Percentiles rank a stretch among this genome's conserved stretches.
These are phyloP conservation scores for Ophiocordyceps robertsii DNA, from an alignment of 2,329 filamentous ascomycete genomes.

Conservation along the genomic window DNA sequence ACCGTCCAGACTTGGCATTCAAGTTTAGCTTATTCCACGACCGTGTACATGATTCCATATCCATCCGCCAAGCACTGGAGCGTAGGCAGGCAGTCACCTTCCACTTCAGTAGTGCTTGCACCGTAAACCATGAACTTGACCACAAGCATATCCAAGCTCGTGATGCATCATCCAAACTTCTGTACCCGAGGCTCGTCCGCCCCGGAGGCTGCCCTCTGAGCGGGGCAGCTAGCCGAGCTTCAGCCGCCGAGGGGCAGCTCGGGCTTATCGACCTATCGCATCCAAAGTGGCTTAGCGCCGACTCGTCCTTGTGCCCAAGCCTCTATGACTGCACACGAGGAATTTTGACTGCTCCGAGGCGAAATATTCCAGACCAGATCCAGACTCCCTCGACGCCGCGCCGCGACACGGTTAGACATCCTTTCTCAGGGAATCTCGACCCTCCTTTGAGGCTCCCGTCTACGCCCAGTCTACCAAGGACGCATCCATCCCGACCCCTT, in stretches of 20 bases:
- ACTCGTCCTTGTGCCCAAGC: conserved; percentile 18
- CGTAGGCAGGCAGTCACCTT: no score
- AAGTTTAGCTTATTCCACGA: no score
- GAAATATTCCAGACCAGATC: conserved; percentile 15
- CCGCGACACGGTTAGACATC: conserved; percentile 6
- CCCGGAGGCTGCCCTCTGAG: background rate
- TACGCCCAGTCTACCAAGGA: background rate
- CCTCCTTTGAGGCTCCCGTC: background rate
- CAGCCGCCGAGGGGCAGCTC: conserved; percentile 16
- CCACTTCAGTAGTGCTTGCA: no score
- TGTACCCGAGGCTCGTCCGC: no score
- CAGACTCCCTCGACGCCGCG: conserved; percentile 5
- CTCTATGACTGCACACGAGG: conserved; percentile 24
- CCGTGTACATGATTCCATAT: no score
- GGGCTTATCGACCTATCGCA: conserved; percentile 24
- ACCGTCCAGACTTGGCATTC: no score
- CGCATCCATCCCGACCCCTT: background rate
- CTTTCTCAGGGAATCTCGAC: background rate
- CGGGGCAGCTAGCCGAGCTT: conserved; percentile 10
- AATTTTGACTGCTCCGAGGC: conserved; percentile 25
- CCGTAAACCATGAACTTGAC: no score
- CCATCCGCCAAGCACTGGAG: no score
- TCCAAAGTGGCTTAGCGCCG: conserved; percentile 21
- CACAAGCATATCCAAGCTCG: no score
- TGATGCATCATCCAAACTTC: no score